Evolutionary conservation across 768 basidiomycete genomes (phyloP), one percentile per base, ranked within the genome.

Genomic region (Suillus occidentalis): DNA sequence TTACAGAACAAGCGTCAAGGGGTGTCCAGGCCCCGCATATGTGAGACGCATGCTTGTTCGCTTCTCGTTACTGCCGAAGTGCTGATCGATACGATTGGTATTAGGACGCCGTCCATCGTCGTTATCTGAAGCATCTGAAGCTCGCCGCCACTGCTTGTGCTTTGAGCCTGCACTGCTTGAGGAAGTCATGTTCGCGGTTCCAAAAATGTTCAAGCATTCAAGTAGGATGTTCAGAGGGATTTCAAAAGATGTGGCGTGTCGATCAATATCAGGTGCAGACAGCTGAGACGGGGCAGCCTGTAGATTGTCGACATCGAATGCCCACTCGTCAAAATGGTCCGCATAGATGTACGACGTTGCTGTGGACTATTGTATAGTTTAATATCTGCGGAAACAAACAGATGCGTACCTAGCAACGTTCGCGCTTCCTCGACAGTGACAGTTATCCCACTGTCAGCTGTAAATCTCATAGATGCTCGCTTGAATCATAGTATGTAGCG

Each of bases 161-260:
- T 81, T 83, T 25, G 70, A 69, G 10, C 68, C 71, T 57, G 61
- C 70, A 22, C 73, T 65, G n/a, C 73, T 65, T 68, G 69, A 67
- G 61, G 70, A 72, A 16, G 78, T 72, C 16, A 78, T 71, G 42
- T 74, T 71, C 39, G 91, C 92, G 13, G 94, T 92, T 36, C 97
- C 96, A 71, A 96, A 98, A 63, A 98, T 89, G 71, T 97, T 96
- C 39, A 99, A 81, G 71, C 93, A 95, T 68, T 97, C 95, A 66
- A 97, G 85, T 60, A 98, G 78, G 4, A 89, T 89, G 73, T 87
- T 85, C 45, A 99, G 85, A 3, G 91, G 90, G 63, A 99, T 84
- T 75, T 96, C 94, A 71, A 98, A 91, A 0, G 86, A 83, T 3
- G 79, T 78, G 50, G 63, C 57, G 39, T 74, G 68, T 28, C 64